phyloP scores from a whole-genome alignment of 1,284 basidiomycete genomes.

The Veloporphyrellus conicus region DNA sequence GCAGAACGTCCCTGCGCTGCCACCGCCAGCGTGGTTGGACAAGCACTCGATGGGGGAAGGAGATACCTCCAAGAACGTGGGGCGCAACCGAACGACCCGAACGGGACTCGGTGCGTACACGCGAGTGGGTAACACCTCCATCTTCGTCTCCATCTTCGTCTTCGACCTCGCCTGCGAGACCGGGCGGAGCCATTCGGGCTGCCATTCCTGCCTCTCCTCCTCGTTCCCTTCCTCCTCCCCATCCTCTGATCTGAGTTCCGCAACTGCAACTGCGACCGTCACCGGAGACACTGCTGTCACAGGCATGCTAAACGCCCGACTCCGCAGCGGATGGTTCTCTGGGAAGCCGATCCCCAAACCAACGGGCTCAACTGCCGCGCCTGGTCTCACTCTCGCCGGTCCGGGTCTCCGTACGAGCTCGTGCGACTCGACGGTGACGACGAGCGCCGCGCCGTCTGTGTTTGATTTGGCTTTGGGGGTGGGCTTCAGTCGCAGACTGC shows the following conservation, averaged over 20 bases:
- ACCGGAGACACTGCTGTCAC: background rate
- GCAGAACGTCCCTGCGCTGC: background rate
- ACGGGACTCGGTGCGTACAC: conserved; percentile 2
- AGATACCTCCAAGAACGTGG: conserved; percentile 15
- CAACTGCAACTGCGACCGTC: background rate
- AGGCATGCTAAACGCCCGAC: conserved; percentile 23
- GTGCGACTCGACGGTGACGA: conserved; percentile 3
- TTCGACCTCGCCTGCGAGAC: background rate
- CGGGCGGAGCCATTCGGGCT: conserved; percentile 4
- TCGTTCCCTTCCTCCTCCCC: background rate
- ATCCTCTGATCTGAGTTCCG: background rate
- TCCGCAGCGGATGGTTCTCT: conserved; percentile 17
- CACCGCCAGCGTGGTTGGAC: background rate
- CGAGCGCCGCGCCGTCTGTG: background rate
- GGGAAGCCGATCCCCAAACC: conserved; percentile 30
- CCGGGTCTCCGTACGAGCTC: conserved; percentile 12
- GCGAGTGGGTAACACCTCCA: background rate
- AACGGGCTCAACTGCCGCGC: conserved; percentile 8
- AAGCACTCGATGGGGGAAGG: conserved; percentile 20
- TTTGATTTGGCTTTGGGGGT: background rate
- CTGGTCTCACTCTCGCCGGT: background rate
- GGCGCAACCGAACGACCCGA: conserved; percentile 3
- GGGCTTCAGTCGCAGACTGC: background rate
- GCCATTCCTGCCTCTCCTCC: background rate
- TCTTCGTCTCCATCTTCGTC: background rate